These are phyloP conservation scores for Epichloe glyceriae DNA, from an alignment of 2,329 filamentous ascomycete species.

Conservation along the genomic window DNA sequence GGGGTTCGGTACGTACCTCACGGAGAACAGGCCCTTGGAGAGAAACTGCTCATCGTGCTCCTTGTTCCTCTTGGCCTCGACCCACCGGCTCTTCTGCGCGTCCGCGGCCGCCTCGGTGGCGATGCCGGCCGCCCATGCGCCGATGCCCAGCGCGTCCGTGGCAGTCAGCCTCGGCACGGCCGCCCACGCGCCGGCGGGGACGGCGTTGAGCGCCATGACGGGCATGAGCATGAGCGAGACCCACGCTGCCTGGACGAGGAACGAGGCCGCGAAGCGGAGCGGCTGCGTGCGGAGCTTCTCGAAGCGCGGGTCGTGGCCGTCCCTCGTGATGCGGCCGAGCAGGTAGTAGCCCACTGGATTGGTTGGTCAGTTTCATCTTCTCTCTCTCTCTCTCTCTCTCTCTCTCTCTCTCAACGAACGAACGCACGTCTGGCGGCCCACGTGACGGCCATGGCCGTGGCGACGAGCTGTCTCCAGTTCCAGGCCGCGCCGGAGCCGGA, in stretches of 20 bases:
- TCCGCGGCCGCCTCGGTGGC: slow-evolving; percentile 50
- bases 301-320: slow-evolving; percentile 44
- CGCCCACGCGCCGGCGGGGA: slow-evolving; percentile 38
- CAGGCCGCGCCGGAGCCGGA: slow-evolving; percentile 12
- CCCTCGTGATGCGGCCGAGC: slow-evolving; percentile 44
- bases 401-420: neutral
- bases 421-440: slow-evolving; percentile 48
- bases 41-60: slow-evolving; percentile 55
- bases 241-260: slow-evolving; percentile 50
- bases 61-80: slow-evolving; percentile 47
- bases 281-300: slow-evolving; percentile 26
- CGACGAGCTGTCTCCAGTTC: slow-evolving; percentile 45
- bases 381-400: neutral
- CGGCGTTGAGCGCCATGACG: slow-evolving; percentile 48
- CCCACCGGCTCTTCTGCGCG: slow-evolving; percentile 49
- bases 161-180: slow-evolving; percentile 33
- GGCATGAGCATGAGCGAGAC: slow-evolving; percentile 54
- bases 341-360: slow-evolving; percentile 55
- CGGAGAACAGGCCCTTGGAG: slow-evolving; percentile 47
- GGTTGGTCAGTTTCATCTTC: slow-evolving; percentile 17
- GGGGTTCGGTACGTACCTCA: slow-evolving; percentile 20
- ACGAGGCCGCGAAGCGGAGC: slow-evolving; percentile 23
- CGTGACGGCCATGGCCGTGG: slow-evolving; percentile 28
- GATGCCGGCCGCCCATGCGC: slow-evolving; percentile 46
- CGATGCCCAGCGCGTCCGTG: slow-evolving; percentile 43